Percentiles rank a stretch among this genome's conserved stretches.
These are phyloP conservation scores for Hypoxylon perforatum DNA, from an alignment of 495 filamentous ascomycete species.

Conservation along the genomic window DNA sequence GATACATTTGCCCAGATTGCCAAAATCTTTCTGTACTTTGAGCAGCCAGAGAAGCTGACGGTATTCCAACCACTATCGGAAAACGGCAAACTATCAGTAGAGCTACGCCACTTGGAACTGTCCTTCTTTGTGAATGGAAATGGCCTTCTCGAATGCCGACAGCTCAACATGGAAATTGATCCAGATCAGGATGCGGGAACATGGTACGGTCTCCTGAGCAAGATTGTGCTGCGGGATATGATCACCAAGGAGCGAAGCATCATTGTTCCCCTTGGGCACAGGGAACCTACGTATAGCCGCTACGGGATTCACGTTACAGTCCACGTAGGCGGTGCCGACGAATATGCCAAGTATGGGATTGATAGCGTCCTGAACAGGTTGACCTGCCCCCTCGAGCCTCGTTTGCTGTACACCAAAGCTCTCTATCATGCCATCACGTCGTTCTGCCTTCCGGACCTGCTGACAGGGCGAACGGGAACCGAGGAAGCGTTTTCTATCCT, in stretches of 20 bases:
- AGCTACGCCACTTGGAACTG: constrained; percentile 53
- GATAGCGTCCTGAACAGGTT: constrained; percentile 61
- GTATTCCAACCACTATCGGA: constrained; percentile 45
- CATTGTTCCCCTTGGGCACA: constrained; percentile 55
- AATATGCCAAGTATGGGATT: constrained; percentile 59
- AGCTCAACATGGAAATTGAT: constrained; percentile 58
- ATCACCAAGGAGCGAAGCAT: constrained; percentile 48
- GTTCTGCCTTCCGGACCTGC: constrained; percentile 64
- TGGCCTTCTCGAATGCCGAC: constrained; percentile 54
- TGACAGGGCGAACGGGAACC: constrained; percentile 69
- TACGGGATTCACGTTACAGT: constrained; percentile 50
- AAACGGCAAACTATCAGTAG: constrained; percentile 42
- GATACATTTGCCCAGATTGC: constrained; percentile 42
- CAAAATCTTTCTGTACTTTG: constrained; percentile 53
- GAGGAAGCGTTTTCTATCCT: constrained; percentile 67
- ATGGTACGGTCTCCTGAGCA: constrained; percentile 61
- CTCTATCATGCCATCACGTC: constrained; percentile 71
- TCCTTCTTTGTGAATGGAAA: constrained; percentile 49
- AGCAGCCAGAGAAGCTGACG: constrained; percentile 45
- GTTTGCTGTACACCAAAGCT: constrained; percentile 61
- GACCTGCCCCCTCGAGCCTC: constrained; percentile 56
- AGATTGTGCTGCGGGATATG: constrained; percentile 57
- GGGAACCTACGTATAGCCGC: constrained; percentile 5
- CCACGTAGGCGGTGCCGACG: constrained; percentile 14
- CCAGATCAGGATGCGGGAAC: constrained; percentile 62